A percentile compares a stretch with the other conserved stretches of the same genome.
Conservation (phyloP, 2,329 filamentous ascomycete genomes). For the Acephala macrosclerotiorum region DNA sequence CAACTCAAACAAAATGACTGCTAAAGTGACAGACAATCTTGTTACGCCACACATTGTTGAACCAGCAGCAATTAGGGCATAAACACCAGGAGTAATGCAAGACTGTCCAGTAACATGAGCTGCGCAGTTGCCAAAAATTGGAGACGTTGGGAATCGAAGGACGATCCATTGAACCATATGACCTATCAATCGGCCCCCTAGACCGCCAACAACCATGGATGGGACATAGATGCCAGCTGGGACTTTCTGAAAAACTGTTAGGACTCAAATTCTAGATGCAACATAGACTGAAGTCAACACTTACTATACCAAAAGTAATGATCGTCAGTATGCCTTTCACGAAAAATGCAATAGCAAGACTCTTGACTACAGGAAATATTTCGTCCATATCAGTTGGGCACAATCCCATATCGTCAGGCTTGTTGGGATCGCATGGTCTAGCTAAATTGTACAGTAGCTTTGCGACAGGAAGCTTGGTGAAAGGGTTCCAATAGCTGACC, state of each 20-base stretch:
- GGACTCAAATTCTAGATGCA: background rate
- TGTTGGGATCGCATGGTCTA: slow-evolving; percentile 81
- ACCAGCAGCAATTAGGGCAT: slow-evolving; percentile 91
- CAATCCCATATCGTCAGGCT: slow-evolving; percentile 71
- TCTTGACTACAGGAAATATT: slow-evolving; percentile 79
- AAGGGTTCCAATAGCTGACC: slow-evolving; percentile 90
- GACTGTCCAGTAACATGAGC: slow-evolving; percentile 72
- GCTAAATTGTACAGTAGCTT: slow-evolving; percentile 91
- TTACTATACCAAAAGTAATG: slow-evolving; percentile 87
- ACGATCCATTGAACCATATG: slow-evolving; percentile 86
- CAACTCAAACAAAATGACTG: slow-evolving; percentile 94
- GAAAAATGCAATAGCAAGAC: slow-evolving; percentile 79
- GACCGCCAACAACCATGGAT: slow-evolving; percentile 96
- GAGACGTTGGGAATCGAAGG: slow-evolving; percentile 73
- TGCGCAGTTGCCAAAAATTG: slow-evolving; percentile 78
- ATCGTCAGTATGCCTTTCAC: slow-evolving; percentile 90
- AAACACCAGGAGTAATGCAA: slow-evolving; percentile 96
- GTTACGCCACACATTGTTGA: slow-evolving; percentile 99
- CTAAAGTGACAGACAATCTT: slow-evolving; percentile 88
- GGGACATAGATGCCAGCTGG: slow-evolving; percentile 97
- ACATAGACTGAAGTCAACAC: slow-evolving; percentile 40
- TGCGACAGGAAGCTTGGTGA: slow-evolving; percentile 88
- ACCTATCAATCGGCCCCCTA: slow-evolving; percentile 88
- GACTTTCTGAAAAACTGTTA: slow-evolving; percentile 68
- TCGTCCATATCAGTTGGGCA: slow-evolving; percentile 77